phyloP scores from a whole-genome alignment of 805 yeast genomes.

The Teunomyces pallodes region DNA sequence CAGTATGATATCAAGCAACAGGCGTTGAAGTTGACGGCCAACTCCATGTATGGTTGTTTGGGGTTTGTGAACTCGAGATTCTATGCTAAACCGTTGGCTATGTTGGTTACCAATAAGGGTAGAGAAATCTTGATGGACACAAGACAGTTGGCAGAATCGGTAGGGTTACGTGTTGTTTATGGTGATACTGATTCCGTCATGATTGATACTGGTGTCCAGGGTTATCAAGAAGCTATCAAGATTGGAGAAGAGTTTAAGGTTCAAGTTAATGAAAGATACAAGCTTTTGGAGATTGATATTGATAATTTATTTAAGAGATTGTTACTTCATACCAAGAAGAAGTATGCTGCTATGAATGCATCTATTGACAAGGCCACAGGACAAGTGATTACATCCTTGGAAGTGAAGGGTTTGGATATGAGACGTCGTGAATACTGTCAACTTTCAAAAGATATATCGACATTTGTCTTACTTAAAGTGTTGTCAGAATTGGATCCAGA shows the following conservation, averaged over 20 bases:
- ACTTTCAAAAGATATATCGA: slow-evolving; percentile 83
- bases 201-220: slow-evolving; percentile 85
- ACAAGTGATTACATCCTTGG: slow-evolving; percentile 54
- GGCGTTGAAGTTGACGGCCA: slow-evolving; percentile 94
- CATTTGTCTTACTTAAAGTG: slow-evolving; percentile 66
- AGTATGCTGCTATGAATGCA: slow-evolving; percentile 88
- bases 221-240: slow-evolving; percentile 67
- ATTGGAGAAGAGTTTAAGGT: slow-evolving; percentile 84
- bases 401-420: slow-evolving; percentile 96
- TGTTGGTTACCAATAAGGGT: slow-evolving; percentile 92
- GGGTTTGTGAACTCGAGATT: slow-evolving; percentile 91
- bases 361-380: slow-evolving; percentile 50
- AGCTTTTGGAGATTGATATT: slow-evolving; percentile 85
- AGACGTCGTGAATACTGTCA: slow-evolving; percentile 95
- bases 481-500: slow-evolving; percentile 75
- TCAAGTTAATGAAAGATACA: slow-evolving; percentile 85
- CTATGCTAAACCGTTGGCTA: slow-evolving; percentile 93
- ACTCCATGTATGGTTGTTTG: slow-evolving; percentile 99
- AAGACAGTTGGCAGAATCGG: slow-evolving; percentile 83
- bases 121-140: slow-evolving; percentile 94
- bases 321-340: slow-evolving; percentile 90
- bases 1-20: slow-evolving; percentile 95
- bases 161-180: slow-evolving; percentile 82
- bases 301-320: slow-evolving; percentile 89
- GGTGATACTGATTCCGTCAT: slow-evolving; percentile 99